phyloP scores from a whole-genome alignment of 805 yeast species.

The Wickerhamiella galacta region DNA sequence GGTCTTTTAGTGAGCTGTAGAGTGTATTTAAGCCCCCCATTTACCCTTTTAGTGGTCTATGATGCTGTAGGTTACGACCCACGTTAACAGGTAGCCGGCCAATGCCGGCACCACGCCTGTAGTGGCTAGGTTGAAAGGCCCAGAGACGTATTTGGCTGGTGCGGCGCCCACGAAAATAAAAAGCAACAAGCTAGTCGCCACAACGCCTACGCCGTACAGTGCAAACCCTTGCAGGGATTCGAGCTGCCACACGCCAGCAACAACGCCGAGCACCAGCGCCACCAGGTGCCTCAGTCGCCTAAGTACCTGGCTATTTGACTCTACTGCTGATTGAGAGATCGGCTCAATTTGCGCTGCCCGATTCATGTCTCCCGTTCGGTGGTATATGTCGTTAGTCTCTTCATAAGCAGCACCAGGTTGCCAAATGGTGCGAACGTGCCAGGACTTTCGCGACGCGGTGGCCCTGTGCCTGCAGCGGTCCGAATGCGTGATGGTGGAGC shows the following conservation, averaged over 20 bases:
- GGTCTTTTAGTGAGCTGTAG: neutral
- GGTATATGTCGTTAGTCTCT: neutral
- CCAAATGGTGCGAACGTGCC: constrained; percentile 42
- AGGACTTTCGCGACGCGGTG: constrained; percentile 86
- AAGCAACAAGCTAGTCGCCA: constrained; percentile 8
- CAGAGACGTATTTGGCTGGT: constrained; percentile 3
- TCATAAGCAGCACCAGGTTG: neutral
- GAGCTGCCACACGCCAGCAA: constrained; percentile 38
- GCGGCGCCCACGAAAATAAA: constrained; percentile 3
- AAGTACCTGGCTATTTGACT: constrained; percentile 6
- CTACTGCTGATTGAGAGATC: constrained; percentile 1
- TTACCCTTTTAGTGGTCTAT: constrained; percentile 6
- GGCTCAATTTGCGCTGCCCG: constrained; percentile 1
- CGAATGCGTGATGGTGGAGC: constrained; percentile 82
- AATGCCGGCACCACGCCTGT: constrained; percentile 9
- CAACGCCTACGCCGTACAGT: constrained; percentile 26
- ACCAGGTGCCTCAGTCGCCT: constrained; percentile 28
- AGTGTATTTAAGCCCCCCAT: too few relatives aligned
- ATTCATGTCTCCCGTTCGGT: neutral
- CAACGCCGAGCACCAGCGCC: constrained; percentile 34
- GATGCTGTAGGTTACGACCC: constrained; percentile 14
- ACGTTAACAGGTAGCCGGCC: constrained; percentile 13
- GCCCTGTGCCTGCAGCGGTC: constrained; percentile 92
- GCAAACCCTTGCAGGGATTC: constrained; percentile 34
- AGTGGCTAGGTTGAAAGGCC: constrained; percentile 5